phyloP scores from a whole-genome alignment of 495 filamentous ascomycete species.

The Daldinia concentrica region DNA sequence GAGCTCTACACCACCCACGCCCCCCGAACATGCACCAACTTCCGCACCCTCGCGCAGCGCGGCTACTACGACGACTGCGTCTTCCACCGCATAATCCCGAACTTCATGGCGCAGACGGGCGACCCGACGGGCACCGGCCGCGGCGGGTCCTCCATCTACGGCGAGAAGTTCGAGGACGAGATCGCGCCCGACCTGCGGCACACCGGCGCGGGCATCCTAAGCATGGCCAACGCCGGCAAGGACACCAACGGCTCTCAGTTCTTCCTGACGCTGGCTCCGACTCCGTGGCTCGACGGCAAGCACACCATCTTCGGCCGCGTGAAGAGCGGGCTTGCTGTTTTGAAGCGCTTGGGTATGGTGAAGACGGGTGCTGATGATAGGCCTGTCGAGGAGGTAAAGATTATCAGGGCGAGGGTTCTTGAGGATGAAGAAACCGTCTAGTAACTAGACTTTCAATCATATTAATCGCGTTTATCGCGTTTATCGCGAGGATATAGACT shows the following conservation, averaged over 20 bases:
- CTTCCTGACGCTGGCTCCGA: constrained; percentile 94
- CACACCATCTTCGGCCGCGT: constrained; percentile 98
- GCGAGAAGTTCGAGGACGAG: constrained; percentile 95
- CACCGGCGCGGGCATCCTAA: constrained; percentile 91
- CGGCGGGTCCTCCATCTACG: constrained; percentile 89
- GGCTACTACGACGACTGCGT: constrained; percentile 86
- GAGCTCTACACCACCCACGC: constrained; percentile 78
- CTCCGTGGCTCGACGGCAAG: constrained; percentile 96
- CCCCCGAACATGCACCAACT: constrained; percentile 84
- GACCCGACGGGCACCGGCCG: constrained; percentile 96
- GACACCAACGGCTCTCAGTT: constrained; percentile 91
- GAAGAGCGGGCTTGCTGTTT: constrained; percentile 80
- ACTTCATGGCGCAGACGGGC: constrained; percentile 97
- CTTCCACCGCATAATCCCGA: constrained; percentile 94
- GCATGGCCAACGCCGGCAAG: constrained; percentile 95
- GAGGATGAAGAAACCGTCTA: constrained; percentile 53
- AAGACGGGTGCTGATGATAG: constrained; percentile 84
- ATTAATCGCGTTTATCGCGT: neutral
- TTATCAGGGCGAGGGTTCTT: constrained; percentile 73
- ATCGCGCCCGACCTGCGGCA: constrained; percentile 80
- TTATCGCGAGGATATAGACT: neutral
- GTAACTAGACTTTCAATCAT: neutral
- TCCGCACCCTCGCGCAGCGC: constrained; percentile 75
- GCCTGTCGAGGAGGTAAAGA: constrained; percentile 84
- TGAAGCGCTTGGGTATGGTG: constrained; percentile 90